A percentile compares a stretch with the other conserved stretches of the same genome.
phyloP scores from a whole-genome alignment of 129 eudicot genomes.

The Silybum marianum region DNA sequence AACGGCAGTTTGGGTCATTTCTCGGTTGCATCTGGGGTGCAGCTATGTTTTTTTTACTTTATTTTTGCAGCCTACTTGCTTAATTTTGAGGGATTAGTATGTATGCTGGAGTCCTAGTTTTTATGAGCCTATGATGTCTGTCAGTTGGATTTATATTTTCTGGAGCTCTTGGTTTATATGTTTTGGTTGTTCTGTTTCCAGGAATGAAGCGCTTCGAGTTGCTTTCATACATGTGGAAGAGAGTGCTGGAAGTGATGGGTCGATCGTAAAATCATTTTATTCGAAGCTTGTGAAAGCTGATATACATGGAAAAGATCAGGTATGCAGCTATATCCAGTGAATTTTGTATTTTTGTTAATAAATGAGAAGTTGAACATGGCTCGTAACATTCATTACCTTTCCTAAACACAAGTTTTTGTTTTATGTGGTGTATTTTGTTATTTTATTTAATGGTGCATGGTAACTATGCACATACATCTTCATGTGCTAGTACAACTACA shows the following conservation, averaged over 20 bases:
- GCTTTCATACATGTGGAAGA: constrained; percentile 97
- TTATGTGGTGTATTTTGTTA: not conserved
- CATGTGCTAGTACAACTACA: constrained; percentile 5
- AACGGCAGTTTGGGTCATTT: not conserved
- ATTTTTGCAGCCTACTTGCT: not conserved
- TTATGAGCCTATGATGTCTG: no score
- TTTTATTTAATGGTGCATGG: not conserved
- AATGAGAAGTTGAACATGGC: no score
- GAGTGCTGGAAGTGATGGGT: constrained; percentile 50
- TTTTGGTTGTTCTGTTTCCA: constrained; percentile 27
- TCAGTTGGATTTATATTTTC: no score
- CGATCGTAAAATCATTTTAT: constrained; percentile 55
- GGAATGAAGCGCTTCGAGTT: constrained; percentile 99
- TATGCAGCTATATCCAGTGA: constrained; percentile 22
- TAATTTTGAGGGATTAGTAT: not conserved
- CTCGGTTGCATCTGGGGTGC: not conserved
- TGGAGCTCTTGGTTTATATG: not conserved
- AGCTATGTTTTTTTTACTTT: not conserved
- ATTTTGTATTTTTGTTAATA: not conserved
- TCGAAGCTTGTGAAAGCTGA: constrained; percentile 98
- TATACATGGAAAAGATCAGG: constrained; percentile 98
- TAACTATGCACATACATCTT: not conserved
- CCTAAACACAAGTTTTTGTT: not conserved
- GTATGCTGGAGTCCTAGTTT: no score
- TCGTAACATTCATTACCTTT: no score